Evolutionary conservation across 441 rosid species (phyloP), one percentile per base, ranked within the genome.

Genomic region (Bocquillonia castaneifolia): DNA sequence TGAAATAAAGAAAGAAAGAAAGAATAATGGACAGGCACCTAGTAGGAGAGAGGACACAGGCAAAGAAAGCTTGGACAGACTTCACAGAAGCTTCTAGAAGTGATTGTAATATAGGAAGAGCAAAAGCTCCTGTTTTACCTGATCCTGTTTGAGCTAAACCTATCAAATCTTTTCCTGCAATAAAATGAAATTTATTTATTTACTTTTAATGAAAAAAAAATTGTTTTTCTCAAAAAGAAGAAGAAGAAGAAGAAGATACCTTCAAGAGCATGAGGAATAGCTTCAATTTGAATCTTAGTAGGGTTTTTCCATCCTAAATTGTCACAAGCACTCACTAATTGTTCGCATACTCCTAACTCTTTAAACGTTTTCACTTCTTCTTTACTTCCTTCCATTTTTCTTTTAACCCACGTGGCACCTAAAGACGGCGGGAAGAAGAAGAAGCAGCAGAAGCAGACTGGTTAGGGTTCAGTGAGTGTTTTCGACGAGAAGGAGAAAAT

Each of bases 61-160:
- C 93, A 32, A 92, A 95, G 74, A 95, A 92, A 0, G 87, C 90
- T 59, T 88, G 96, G 1, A 84, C 84, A 7, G 89, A 81, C 37
- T 78, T 88, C 52, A 79, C 66, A 8, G 86, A 88, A 74, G 84
- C 74, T 40, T 90, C 87, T 10, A 94, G 76, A 54, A 94, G 93
- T 0, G 96, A 86, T 70, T 89, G 95, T 40, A 95, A 64, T 58
- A 92, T 92, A 9, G 99, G 97, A 62, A 92, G 83, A 9, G 98
- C 97, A 67, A 92, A 95, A 0, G 99, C 99, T 72, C 97, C 99
- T 0, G 99, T 90, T 77, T 90, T 95, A 58, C 96, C 98, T 14
- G 97, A 92, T 69, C 98, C 99, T 0, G 98, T 94, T 69, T 95
- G 99, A 0, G 98, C 99, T 72, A 95, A 88, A 59, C 96, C 98